phyloP scores from a whole-genome alignment of 345 rosid species.

The Eucalyptus pauciflora region DNA sequence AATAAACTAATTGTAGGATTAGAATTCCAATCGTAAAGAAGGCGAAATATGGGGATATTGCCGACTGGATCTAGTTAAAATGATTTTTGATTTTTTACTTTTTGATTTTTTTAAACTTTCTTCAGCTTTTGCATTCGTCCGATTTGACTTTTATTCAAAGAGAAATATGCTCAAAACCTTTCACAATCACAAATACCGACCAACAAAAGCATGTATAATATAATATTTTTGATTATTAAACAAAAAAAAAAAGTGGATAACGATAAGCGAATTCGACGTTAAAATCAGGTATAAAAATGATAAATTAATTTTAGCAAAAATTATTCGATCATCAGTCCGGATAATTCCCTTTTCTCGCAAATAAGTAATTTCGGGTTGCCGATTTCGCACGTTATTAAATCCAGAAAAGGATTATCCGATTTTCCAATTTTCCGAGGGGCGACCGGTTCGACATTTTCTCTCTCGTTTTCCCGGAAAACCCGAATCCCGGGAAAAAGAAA shows the following conservation, averaged over 20 bases:
- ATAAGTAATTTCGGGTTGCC: background rate
- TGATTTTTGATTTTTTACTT: background rate
- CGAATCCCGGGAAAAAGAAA: background rate
- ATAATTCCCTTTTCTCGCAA: background rate
- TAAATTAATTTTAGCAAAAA: background rate
- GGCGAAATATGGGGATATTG: background rate
- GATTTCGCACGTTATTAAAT: background rate
- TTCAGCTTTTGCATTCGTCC: background rate
- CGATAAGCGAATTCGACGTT: background rate
- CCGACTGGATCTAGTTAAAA: background rate
- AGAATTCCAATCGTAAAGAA: background rate
- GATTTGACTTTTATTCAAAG: background rate
- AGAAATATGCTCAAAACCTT: background rate
- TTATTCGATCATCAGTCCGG: background rate
- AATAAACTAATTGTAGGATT: background rate
- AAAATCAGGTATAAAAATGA: background rate
- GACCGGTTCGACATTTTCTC: background rate
- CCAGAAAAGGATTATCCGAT: background rate
- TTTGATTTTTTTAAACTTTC: background rate
- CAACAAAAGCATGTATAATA: background rate
- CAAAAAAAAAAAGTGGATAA: rapidly evolving
- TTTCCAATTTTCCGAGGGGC: background rate
- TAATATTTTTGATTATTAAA: too few species aligned
- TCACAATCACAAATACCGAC: background rate
- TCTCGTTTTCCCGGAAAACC: background rate